phyloP scores from a whole-genome alignment of 192 early-diverging fungal species.

The Coemansia sp. region DNA sequence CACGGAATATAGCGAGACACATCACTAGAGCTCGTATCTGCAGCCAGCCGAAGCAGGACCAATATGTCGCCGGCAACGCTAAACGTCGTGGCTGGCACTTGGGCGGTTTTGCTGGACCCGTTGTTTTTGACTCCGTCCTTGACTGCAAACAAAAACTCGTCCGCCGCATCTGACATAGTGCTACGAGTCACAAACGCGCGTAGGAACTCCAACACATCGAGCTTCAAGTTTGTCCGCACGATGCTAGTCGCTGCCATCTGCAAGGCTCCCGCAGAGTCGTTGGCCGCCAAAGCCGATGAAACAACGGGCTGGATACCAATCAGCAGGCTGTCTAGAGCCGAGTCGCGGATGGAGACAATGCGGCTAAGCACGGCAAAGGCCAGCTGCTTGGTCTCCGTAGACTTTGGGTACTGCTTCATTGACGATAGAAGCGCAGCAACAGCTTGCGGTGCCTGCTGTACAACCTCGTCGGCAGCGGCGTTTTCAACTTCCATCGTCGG shows the following conservation, averaged over 20 bases:
- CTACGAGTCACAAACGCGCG: conserved; percentile 13
- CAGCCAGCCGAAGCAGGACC: conserved; percentile 16
- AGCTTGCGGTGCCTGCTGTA: conserved; percentile 21
- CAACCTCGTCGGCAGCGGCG: conserved; percentile 6
- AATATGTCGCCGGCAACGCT: conserved; percentile 17
- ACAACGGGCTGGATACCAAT: conserved; percentile 16
- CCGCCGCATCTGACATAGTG: conserved; percentile 11
- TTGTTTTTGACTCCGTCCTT: conserved; percentile 17
- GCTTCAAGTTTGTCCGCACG: conserved; percentile 42
- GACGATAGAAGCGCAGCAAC: conserved; percentile 29
- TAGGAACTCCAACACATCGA: conserved; percentile 43
- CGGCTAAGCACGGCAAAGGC: conserved; percentile 31
- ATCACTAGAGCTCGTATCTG: conserved; percentile 1
- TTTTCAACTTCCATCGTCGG: conserved; percentile 30
- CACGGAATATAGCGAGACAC: conserved; percentile 20
- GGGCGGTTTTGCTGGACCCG: conserved; percentile 28
- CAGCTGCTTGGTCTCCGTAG: conserved; percentile 50
- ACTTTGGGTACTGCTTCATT: conserved; percentile 29
- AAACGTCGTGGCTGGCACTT: conserved; percentile 25
- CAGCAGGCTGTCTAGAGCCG: conserved; percentile 25
- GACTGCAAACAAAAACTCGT: conserved; percentile 14
- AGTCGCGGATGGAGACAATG: conserved; percentile 11
- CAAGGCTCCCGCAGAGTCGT: conserved; percentile 29
- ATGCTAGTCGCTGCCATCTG: conserved; percentile 34
- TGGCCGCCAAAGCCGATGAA: conserved; percentile 18